Base-by-base conservation (phyloP, 2,329 filamentous ascomycete genomes). In the Claviceps lovelessii region DNA sequence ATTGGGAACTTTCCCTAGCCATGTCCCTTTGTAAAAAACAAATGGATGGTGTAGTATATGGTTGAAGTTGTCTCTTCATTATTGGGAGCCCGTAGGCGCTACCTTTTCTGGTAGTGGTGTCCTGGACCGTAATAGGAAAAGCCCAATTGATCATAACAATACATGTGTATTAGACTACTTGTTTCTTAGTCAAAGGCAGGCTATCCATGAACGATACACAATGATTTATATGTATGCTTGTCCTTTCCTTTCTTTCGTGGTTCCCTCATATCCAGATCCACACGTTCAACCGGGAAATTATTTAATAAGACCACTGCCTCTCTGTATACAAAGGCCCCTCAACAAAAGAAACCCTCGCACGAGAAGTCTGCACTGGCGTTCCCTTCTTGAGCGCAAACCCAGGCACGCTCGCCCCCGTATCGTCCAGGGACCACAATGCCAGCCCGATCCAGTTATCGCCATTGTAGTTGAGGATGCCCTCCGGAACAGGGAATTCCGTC, bases 401-500 rank as follows among this genome's bases (percentile, higher is more conserved):
- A 0, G 75, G 74, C 10, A 88, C 60, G 61, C 75, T 80, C 0
- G 78, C 82, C 7, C 80, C 82, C 3, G 65, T 68, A 0, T 68
- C 67, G 45, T 83, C 78, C 54, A 84, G 70, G 0, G 81, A 79
- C 86, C 86, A 90, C 17, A 91, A 64, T 29, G 76, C 80, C 5
- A 91, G 61, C 0, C 78, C 84, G 6, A 90, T 62, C 67, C 79
- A 86, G 61, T 91, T 91, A 37, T 73, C 76, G 0, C 86, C 86
- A 5, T 74, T 72, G 65, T 89, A 86, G 63, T 90, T 77, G 52
- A 88, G 70, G 28, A 90, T 74, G 28, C 85, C 85, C 68, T 88
- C 79, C 0, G 86, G 86, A 0, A 90, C 85, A 1, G 85, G 85
- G 64, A 83, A 90, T 2, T 67, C 73, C 0, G 76, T 80, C 69